A percentile compares a stretch with the other conserved stretches of the same genome.
These are phyloP conservation scores for Neurospora sp. DNA, from an alignment of 495 filamentous ascomycete genomes.

Conservation along the genomic window DNA sequence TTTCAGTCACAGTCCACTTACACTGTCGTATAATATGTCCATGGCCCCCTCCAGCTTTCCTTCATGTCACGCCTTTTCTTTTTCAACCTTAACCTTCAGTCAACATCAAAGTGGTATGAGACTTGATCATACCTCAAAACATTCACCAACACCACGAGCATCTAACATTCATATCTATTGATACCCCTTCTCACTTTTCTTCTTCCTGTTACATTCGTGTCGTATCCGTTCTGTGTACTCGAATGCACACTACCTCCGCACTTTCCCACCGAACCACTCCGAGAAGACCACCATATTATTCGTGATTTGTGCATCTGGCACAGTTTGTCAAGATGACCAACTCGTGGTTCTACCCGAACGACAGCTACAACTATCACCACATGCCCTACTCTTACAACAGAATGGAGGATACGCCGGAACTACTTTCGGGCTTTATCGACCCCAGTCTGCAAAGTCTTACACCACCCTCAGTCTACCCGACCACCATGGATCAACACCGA, in stretches of 20 bases:
- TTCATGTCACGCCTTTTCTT: neutral
- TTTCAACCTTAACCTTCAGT: neutral
- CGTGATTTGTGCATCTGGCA: neutral
- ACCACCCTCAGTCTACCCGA: neutral
- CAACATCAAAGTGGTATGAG: neutral
- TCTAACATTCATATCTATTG: neutral
- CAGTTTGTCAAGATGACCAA: neutral
- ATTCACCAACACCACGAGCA: neutral
- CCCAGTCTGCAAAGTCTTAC: conserved; percentile 11
- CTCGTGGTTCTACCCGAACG: neutral
- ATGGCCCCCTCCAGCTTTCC: neutral
- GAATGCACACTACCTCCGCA: neutral
- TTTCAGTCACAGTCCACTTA: neutral
- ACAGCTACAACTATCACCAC: neutral
- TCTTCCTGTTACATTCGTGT: neutral
- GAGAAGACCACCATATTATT: neutral
- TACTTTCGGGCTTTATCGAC: conserved; percentile 7
- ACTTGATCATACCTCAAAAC: neutral
- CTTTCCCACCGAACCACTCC: neutral
- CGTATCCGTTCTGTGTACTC: neutral
- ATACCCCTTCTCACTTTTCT: neutral
- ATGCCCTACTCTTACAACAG: neutral
- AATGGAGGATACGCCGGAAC: neutral
- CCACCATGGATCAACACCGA: conserved; percentile 6
- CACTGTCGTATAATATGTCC: neutral